Evolutionary conservation across 352 stramenopile genomes (phyloP), one percentile per base, ranked within the genome.

Genomic region (Phytopythium mirpurense): DNA sequence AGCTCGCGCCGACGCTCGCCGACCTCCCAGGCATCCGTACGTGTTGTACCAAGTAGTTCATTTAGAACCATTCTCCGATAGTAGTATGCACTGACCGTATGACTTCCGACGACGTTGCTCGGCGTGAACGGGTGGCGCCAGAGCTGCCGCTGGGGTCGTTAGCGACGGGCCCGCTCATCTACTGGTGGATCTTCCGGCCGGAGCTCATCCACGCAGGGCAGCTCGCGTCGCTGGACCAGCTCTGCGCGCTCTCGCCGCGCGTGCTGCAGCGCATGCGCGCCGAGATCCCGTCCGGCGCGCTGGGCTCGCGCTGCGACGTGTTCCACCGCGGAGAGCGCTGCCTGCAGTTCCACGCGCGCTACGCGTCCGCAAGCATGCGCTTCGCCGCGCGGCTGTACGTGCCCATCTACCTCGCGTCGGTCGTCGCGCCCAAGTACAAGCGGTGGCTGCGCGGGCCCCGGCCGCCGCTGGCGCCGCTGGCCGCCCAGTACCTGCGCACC

Each of bases 391-490:
- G 62, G 32, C 52, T 89, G 19, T 84, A 86, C 53, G 57, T 86
- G 16, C 75, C 78, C n/a, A 86, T 89, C 65, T 89, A 82, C 64
- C 44, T 75, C 6, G 44, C 75, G 53, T 85, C 75, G 23, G 63
- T 70, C 15, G 60, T 78, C 27, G 56, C 72, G n/a, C 59, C 71
- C 14, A 78, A 76, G 53, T 84, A 78, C 63, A 86, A 83, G 48
- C 61, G 60, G 18, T 89, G 78, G 78, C 42, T 86, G n/a, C 76
- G 58, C 35, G 78, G 75, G 0, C 78, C 78, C 5, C 71, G 78
- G 2, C 78, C 78, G 15, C 50, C 60, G 9, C 34, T 86, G 18
- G 19, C 41, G 7, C 51, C 59, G 19, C 53, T 86, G 12, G 46
- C 63, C 11, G 24, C 70, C 44, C 69, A 79, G 35, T 89, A 86